Evolutionary conservation across 306 rosid species (phyloP), one percentile per base, ranked within the genome.

Genomic region (Luffa acutangula): DNA sequence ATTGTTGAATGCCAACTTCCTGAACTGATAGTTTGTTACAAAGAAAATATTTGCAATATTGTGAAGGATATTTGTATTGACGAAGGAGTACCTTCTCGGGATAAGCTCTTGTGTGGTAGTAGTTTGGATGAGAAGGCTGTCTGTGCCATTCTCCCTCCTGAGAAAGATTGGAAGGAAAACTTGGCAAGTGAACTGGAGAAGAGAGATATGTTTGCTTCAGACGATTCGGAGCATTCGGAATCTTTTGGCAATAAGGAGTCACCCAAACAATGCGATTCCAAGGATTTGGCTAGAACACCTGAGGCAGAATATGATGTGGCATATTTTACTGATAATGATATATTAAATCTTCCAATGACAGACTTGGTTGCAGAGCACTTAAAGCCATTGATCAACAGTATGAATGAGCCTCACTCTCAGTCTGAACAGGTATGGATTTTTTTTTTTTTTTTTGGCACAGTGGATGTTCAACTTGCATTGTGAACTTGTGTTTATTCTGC

Each of bases 1-100:
- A 83, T 86, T 37, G 65, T 78, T 18, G 93, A 89, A 80, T 95
- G 86, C 77, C 91, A 87, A 82, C 76, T 85, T 77, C 92, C 96
- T 20, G 89, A 92, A 70, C 21, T 84, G 48, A 86, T 75, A 49
- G 89, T 88, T 75, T 83, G 91, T 79, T 92, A 82, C 86, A 87
- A 82, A 70, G 97, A 89, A 79, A 87, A 81, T 75, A 75, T 33
- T 85, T 85, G 82, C 81, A 83, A 84, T 85, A 84, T 71, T 46
- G 84, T 96, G 56, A 96, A 96, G 86, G 98, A 93, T 77, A 96
- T 96, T 59, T 90, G 97, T 53, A 81, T 93, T 15, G 99, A 93
- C 53, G 89, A 93, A 57, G 94, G 97, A 59, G 87, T 87, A 41
- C 89, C 82, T 63, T 70, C 88, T 4, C 83, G 72, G 43, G 89